Conservation (phyloP, 495 filamentous ascomycete species). For the Ramalina peruviana region DNA sequence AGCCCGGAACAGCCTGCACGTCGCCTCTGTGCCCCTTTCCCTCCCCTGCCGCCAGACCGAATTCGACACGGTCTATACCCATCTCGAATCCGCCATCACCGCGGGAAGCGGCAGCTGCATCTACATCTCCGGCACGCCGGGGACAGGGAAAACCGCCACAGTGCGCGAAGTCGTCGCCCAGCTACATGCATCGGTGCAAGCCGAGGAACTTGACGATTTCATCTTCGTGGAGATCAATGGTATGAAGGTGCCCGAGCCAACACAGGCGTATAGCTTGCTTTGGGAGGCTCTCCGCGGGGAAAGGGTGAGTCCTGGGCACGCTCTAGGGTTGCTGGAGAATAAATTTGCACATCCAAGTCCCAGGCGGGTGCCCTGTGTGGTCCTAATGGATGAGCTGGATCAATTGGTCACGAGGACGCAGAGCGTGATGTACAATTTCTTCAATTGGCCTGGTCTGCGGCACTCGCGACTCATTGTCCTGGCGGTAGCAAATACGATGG, state of each 20-base stretch:
- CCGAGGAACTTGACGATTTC: conserved; percentile 95
- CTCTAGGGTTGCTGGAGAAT: conserved; percentile 74
- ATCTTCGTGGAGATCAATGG: conserved; percentile 99
- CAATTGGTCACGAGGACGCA: conserved; percentile 96
- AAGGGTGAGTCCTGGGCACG: conserved; percentile 81
- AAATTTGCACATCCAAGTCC: conserved; percentile 88
- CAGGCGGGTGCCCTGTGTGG: conserved; percentile 83
- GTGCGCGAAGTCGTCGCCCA: conserved; percentile 89
- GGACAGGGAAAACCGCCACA: conserved; percentile 97
- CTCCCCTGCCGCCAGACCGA: conserved; percentile 88
- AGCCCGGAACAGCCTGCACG: conserved; percentile 79
- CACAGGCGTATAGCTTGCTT: conserved; percentile 87
- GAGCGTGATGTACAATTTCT: conserved; percentile 99
- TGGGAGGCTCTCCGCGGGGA: conserved; percentile 96
- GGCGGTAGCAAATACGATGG: conserved; percentile 98
- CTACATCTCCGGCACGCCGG: conserved; percentile 97
- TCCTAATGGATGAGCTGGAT: conserved; percentile 98
- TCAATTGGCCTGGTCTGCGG: conserved; percentile 94
- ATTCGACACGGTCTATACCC: conserved; percentile 80
- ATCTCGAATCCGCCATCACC: conserved; percentile 87
- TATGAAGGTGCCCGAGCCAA: conserved; percentile 97
- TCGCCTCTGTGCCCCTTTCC: conserved; percentile 75
- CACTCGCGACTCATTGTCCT: conserved; percentile 90
- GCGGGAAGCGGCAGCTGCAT: conserved; percentile 90
- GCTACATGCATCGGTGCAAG: conserved; percentile 67